Evolutionary conservation across 1,284 basidiomycete genomes (phyloP), one percentile per base, ranked within the genome.

Genomic region (Heliocybe sulcata): DNA sequence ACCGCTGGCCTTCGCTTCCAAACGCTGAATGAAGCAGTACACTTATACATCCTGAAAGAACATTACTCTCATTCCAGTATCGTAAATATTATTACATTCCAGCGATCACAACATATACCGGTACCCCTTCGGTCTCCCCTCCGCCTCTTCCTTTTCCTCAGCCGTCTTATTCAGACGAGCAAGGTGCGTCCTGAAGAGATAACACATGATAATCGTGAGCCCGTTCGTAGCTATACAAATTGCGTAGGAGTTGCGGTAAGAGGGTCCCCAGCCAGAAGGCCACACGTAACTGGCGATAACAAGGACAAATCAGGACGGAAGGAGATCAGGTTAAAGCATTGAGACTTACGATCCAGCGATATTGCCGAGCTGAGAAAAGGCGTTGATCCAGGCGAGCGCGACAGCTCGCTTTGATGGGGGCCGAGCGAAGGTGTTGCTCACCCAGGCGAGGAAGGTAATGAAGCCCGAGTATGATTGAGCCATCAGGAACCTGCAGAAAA

Each of bases 401-500:
- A 89, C 85, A n/a, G 87, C 87, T 27, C 87, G 82, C 69, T 90
- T 91, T 14, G 81, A 79, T 4, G 87, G 77, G 35, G 87, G 81
- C 27, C 78, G 76, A 20, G 85, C 74, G 56, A 92, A 77, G 2
- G 83, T 80, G 60, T 83, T 84, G 61, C 81, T 84, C 35, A 83
- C 74, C 90, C 89, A 92, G 0, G 87, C 77, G 56, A 83, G 75
- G 61, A 87, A 82, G 54, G 77, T 76, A 55, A 90, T 81, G 67
- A 85, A 87, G 1, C 79, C 87, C 1, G 84, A 76, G 60, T 87
- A 90, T 0, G 83, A 82, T 58, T 86, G 83, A 8, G 87, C 84
- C 82, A 90, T 87, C 52, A 91, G 68, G 68, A 91, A 90, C 48
- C 87, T 87, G 58, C n/a, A 27, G 45, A 55, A 12, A 16, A 22